These are phyloP conservation scores for Ceratobasidium sp. DNA, from an alignment of 1,284 basidiomycete species.

Conservation along the genomic window DNA sequence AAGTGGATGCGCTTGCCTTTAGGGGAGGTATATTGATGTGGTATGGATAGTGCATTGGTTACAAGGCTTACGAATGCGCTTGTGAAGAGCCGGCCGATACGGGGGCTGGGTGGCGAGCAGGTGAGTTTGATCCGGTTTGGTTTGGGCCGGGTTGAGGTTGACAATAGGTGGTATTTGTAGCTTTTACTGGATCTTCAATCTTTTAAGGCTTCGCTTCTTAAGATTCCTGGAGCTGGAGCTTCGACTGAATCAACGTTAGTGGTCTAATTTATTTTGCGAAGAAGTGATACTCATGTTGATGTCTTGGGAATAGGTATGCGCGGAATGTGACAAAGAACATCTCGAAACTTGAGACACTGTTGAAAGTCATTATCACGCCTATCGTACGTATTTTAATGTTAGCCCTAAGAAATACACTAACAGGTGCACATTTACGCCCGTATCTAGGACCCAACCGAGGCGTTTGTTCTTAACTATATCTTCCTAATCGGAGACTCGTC, in stretches of 20 bases:
- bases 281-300: too few relatives aligned
- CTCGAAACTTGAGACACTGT: conserved; percentile 83
- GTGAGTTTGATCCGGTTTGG: too few relatives aligned
- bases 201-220: conserved; percentile 83
- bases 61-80: conserved; percentile 87
- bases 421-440: not conserved
- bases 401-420: not conserved
- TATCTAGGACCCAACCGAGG: conserved; percentile 83
- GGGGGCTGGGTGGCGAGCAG: conserved; percentile 93
- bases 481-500: conserved; percentile 91
- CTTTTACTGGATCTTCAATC: conserved; percentile 91
- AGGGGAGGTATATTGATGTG: not conserved
- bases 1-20: conserved; percentile 5
- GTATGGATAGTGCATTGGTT: conserved; percentile 71
- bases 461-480: conserved; percentile 94
- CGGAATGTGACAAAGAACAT: conserved; percentile 83
- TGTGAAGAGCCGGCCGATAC: conserved; percentile 86
- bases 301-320: conserved; percentile 80
- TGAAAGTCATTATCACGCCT: conserved; percentile 94
- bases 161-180: conserved; percentile 56
- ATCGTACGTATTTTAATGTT: conserved; percentile 64
- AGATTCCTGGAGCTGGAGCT: conserved; percentile 71
- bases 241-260: conserved; percentile 39
- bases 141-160: not conserved
- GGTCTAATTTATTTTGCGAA: too few relatives aligned